Base-by-base conservation (phyloP, 2,329 filamentous ascomycete genomes). In the Fonsecaea pedrosoi region DNA sequence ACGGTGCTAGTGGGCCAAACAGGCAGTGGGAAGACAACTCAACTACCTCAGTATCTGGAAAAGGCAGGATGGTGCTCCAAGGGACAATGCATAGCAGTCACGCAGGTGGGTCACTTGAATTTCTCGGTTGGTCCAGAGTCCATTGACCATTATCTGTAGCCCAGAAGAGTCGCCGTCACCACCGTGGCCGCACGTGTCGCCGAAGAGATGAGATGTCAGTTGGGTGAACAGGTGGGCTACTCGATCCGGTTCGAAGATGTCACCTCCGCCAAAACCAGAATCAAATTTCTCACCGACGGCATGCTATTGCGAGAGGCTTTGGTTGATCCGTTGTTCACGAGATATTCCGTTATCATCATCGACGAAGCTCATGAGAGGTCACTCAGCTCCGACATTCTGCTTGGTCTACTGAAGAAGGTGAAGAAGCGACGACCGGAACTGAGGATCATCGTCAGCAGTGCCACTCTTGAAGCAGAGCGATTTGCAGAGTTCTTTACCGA, bases 301-400 rank as follows among this genome's bases (percentile, higher is more conserved):
- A 83, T 99, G 57, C 85, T 99, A 37, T 87, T 99, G 61, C 85
- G 94, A 74, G 95, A 99, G 79, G 95, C 94, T 34, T 85, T 99
- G 4, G 92, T 97, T 3, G 95, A 99, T 78, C 95, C 95, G 12
- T 81, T 98, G 3, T 81, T 99, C 40, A 95, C 92, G 21, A 87
- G 92, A 10, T 99, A 99, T 77, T 96, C 93, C 0, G 90, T 97
- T 54, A 92, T 99, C 73, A 97, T 99, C 92, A 91, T 99, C 7
- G 95, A 99, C 76, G 94, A 98, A 79, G 95, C 94, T 6, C 95
- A 99, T 76, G 94, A 98, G 79, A 86, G 95, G 62, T 97, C 93
- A 57, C 86, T 98, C 66, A 96, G 92, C 77, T 96, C 94, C 0
- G 95, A 99, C 75, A 87, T 99, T 12, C 83, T 98, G 7, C 85